Evolutionary conservation across 768 basidiomycete species (phyloP).

Genomic region (Hypsizygus marmoreus): DNA sequence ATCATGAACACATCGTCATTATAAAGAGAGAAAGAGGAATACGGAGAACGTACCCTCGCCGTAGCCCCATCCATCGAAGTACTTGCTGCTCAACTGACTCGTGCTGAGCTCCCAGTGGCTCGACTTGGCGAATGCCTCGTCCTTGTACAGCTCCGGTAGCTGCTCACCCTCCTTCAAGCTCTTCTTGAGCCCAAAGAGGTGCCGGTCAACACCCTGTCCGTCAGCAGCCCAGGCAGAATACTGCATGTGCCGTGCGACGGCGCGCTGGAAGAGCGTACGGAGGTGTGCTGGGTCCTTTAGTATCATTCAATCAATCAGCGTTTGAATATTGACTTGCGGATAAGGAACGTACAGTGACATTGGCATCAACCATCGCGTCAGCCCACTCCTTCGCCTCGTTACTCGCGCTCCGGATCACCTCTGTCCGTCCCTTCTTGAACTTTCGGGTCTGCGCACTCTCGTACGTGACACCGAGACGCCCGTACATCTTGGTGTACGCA

Average conservation of each 20-base stretch:
- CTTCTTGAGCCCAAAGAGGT: conserved; percentile 92
- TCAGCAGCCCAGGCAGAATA: conserved; percentile 93
- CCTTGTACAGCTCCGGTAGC: conserved; percentile 73
- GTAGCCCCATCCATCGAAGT: conserved; percentile 97
- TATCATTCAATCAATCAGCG: too few species aligned
- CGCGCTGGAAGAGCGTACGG: conserved; percentile 68
- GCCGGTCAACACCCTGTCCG: conserved; percentile 92
- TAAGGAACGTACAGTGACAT: too few species aligned
- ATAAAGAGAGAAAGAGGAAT: conserved; percentile 5
- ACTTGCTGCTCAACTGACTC: conserved; percentile 78
- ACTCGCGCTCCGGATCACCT: conserved; percentile 89
- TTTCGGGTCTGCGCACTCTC: conserved; percentile 95
- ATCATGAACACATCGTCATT: conserved; percentile 3
- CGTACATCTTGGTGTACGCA: conserved; percentile 86
- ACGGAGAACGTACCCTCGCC: conserved; percentile 8
- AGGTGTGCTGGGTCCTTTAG: conserved; percentile 49
- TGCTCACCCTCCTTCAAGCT: conserved; percentile 72
- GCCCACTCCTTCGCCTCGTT: conserved; percentile 84
- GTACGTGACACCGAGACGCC: conserved; percentile 80
- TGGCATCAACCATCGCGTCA: conserved; percentile 79
- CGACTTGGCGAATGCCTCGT: conserved; percentile 67
- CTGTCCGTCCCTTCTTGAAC: conserved; percentile 88
- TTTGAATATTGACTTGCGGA: too few species aligned
- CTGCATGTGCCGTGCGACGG: conserved; percentile 80
- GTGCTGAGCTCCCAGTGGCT: conserved; percentile 95